Evolutionary conservation across 2,329 filamentous ascomycete genomes (phyloP), one percentile per base, ranked within the genome.

Genomic region (Penicillium sp.): DNA sequence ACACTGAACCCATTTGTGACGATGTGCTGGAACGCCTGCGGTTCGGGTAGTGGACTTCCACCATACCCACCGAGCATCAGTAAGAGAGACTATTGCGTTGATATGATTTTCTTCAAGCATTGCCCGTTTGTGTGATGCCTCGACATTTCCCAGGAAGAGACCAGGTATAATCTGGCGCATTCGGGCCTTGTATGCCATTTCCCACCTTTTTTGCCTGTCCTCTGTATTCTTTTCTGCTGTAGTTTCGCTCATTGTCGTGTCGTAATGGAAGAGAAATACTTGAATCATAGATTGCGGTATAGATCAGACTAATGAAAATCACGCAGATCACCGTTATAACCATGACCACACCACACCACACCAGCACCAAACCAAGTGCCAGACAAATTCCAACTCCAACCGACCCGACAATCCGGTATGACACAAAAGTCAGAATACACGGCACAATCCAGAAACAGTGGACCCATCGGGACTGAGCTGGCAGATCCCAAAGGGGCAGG

Each of bases 1-100:
- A 45, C 54, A 56, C 36, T 56, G 38, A 39, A 59, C 32, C 50
- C 45, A 57, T 52, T 48, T 52, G 27, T 58, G 54, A 36, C 44
- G 47, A 41, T 50, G 36, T 30, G 40, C 44, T 32, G 47, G 52
- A 39, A 57, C 13, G 7, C 52, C 50, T 23, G 47, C 51, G 7
- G 47, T 10, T 48, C 51, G 53, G 33, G 48, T 52, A 23, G 27
- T 23, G 12, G 15, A 44, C 9, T 34, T 45, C 51, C 42, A 56
- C 45, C 41, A 48, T 18, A 43, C 42, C 50, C 45, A 56, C 4
- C 45, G 48, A 41, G 47, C 45, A 47, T 44, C 35, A 26, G 48
- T 50, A 5, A 55, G 34, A 13, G 50, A 56, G 35, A 57, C 35
- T 1, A 54, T 54, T 11, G 48, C 47, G 20, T 48, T 54, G 37